phyloP scores from a whole-genome alignment of 2,329 filamentous ascomycete genomes.

The Cytospora piceicola region DNA sequence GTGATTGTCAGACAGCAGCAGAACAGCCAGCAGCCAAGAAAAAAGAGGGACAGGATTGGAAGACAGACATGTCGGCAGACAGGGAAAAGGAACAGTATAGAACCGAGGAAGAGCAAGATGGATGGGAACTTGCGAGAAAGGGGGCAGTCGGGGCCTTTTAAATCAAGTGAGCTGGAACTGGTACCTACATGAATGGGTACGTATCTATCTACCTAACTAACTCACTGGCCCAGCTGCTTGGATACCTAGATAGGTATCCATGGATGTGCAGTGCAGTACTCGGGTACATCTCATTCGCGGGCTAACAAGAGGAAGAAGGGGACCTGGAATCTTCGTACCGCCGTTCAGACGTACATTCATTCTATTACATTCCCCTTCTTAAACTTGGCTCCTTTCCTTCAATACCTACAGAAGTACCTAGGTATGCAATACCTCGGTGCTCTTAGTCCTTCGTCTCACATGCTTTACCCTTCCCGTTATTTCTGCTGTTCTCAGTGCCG shows the following conservation, averaged over 20 bases:
- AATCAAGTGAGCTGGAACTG: constrained; percentile 15
- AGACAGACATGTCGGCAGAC: constrained; percentile 19
- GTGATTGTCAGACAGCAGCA: constrained; percentile 11
- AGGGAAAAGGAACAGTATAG: constrained; percentile 30
- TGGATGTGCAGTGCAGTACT: not conserved
- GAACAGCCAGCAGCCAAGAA: constrained; percentile 14
- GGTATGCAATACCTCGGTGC: no score
- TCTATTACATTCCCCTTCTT: not conserved
- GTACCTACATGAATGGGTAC: not conserved
- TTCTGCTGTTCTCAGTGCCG: not conserved
- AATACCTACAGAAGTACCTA: no score
- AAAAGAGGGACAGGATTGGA: constrained; percentile 3
- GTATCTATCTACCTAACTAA: not conserved
- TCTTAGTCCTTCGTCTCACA: not conserved
- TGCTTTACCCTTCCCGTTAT: not conserved
- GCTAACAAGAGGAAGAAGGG: not conserved
- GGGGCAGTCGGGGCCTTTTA: constrained; percentile 40
- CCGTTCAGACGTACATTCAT: not conserved
- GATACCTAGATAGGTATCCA: no score
- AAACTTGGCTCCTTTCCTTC: not conserved
- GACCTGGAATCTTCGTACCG: not conserved
- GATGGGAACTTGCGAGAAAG: constrained; percentile 32
- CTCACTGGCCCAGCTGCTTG: no score
- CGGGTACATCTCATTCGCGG: not conserved
- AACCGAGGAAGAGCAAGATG: constrained; percentile 36